Base-by-base conservation (phyloP, 768 basidiomycete genomes). In the Phylloporus sp. region DNA sequence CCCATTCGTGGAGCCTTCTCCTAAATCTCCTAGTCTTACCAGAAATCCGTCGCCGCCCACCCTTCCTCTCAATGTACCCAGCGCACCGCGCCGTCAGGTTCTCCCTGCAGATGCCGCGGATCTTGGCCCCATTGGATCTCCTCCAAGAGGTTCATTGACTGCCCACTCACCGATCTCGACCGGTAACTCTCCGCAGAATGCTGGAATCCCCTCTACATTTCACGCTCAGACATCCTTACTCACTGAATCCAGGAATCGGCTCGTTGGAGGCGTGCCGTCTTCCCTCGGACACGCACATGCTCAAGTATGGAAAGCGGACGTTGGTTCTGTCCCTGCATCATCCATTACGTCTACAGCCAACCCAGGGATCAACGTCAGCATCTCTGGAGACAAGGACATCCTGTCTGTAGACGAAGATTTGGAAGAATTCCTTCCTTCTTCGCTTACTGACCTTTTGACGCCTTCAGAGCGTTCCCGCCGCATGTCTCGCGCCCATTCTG, bases 381-480 rank as follows among this genome's bases (percentile, higher is more conserved):
- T 66, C 20, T 53, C 78, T 71, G 57, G 41, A 39, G 79, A 80
- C 0, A 78, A 77, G 7, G 84, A 84, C 18, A 22, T 44, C 7
- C 34, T 58, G 12, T 35, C 45, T 5, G 36, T 44, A 24, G 88
- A 87, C 44, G 91, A 84, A 40, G 90, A 94, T 58, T 64, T 91
- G 43, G 91, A 93, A 62, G 94, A 93, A 50, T 89, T 97, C 66
- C 67, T 98, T 27, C 95, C 95, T 0, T 85, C 88, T 49, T 90
- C 86, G 5, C 73, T 98, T 42, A 91, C 84, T 24, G 95, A 97
- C 54, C 76, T 98, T 7, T 74, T 98, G 42, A 95, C 94, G 0
- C 90, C 91, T 0, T 87, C 86, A 59, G 95, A 97, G 70, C 79
- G 86, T 56, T 86, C 81, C 28, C 76, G 95, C 28, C 75, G 93